These are phyloP conservation scores for Ceratocystis eucalypticola DNA, from an alignment of 2,329 filamentous ascomycete species.

Conservation along the genomic window DNA sequence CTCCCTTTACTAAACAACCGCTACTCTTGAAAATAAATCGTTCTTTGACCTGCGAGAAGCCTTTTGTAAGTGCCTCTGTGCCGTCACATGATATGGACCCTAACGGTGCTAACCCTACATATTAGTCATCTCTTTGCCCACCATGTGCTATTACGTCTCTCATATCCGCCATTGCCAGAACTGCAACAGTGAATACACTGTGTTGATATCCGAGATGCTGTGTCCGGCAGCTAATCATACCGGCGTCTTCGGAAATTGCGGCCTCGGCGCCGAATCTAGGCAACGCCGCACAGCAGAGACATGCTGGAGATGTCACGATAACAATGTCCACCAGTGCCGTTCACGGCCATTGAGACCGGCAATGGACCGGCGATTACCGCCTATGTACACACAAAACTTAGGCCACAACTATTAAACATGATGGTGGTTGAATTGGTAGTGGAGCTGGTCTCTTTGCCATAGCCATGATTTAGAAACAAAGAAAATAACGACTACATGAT, in stretches of 20 bases:
- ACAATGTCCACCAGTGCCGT: slow-evolving; percentile 14
- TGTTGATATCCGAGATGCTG: slow-evolving; percentile 28
- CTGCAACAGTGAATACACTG: slow-evolving; percentile 27
- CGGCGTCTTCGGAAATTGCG: slow-evolving; percentile 29
- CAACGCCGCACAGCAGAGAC: slow-evolving; percentile 25
- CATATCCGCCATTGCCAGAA: slow-evolving; percentile 28
- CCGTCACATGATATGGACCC: slow-evolving; percentile 26
- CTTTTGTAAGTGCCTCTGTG: not conserved
- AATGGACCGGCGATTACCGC: slow-evolving; percentile 15
- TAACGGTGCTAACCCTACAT: not conserved
- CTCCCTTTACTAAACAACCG: not conserved
- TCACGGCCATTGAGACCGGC: slow-evolving; percentile 15
- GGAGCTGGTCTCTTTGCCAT: not conserved
- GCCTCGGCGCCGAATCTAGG: slow-evolving; percentile 25
- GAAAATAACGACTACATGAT: not conserved
- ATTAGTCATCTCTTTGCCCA: slow-evolving; percentile 20
- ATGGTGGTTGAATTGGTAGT: not conserved
- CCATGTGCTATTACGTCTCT: slow-evolving; percentile 30
- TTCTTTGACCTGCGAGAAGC: not conserved
- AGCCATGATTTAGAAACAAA: not conserved
- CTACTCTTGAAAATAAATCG: not conserved
- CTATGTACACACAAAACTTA: slow-evolving; percentile 5
- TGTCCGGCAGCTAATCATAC: slow-evolving; percentile 25
- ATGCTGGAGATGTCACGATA: slow-evolving; percentile 27
- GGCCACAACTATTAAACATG: not conserved